Evolutionary conservation across 1,284 basidiomycete genomes (phyloP), one percentile per base, ranked within the genome.

Genomic region (Volvariella volvacea): DNA sequence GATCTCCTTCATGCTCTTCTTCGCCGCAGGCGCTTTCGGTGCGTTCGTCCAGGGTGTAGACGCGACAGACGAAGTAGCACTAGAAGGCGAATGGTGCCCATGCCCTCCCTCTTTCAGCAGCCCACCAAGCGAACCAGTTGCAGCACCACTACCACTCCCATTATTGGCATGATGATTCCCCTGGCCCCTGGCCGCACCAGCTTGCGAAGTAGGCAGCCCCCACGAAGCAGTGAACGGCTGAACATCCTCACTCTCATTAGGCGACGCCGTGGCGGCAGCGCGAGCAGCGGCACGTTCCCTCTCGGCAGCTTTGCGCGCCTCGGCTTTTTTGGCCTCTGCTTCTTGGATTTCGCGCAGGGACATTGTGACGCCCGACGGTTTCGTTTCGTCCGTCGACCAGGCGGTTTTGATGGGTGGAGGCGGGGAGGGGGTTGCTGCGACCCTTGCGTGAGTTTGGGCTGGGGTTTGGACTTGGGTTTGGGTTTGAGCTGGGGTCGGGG

Each of bases 1-100:
- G 39, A 99, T 99, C 68, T 99, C 93, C 71, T 94, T 96, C 81
- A 99, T 87, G 2, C 90, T 90, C 76, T 94, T 97, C 70, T 93
- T 95, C 4, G 80, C 68, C 2, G 70, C 64, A 3, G 68, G 58
- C 3, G 70, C 51, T 52, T 83, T 79, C 1, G 65, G 60, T 10
- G 77, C 60, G 43, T 71, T 78, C 7, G 83, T 84, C 86, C 87
- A 89, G 19, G 78, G 72, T 3, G 56, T 52, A 22, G 59, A 47
- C 33, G 56, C 48, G 8, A 62, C 37, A 2, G 59, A 48, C 20
- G 62, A 31, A 14, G 69, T 52, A 33, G 59, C 51, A 10, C 73
- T 54, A 45, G 63, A 47, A 2, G 60, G 50, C 3, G 71, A 56
- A 28, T 28, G 25, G 12, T 28, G 25, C 12, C 25, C 25, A 6